Evolutionary conservation across 2,329 filamentous ascomycete genomes (phyloP).

Genomic region (Aspergillus jensenii): DNA sequence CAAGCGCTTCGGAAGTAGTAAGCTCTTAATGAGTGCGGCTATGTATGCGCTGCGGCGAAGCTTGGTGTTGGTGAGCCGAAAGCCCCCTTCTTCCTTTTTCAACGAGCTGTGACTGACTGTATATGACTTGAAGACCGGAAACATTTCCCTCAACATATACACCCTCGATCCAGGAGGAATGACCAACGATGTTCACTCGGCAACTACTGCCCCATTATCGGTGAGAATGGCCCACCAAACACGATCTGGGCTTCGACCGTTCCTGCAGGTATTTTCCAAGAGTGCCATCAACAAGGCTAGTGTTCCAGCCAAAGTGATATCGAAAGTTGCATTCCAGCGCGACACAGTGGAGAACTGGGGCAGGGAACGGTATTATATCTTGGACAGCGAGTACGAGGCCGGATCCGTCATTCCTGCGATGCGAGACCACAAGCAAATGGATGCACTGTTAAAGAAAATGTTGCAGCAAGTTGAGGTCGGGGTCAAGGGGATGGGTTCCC

Average conservation of each 20-base stretch:
- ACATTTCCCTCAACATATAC: slow-evolving; percentile 38
- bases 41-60: slow-evolving; percentile 40
- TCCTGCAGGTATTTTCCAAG: slow-evolving; percentile 36
- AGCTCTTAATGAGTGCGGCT: slow-evolving; percentile 33
- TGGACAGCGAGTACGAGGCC: slow-evolving; percentile 36
- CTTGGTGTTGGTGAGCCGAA: slow-evolving; percentile 31
- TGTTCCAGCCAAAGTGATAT: slow-evolving; percentile 36
- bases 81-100: background rate
- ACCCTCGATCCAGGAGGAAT: slow-evolving; percentile 36
- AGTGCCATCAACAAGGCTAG: slow-evolving; percentile 35
- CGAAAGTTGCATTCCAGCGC: slow-evolving; percentile 35
- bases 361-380: slow-evolving; percentile 35
- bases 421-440: slow-evolving; percentile 29
- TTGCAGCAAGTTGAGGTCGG: slow-evolving; percentile 31
- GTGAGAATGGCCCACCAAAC: slow-evolving; percentile 33
- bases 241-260: slow-evolving; percentile 32
- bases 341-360: slow-evolving; percentile 29
- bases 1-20: slow-evolving; percentile 36
- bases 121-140: slow-evolving; percentile 24
- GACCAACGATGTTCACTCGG: slow-evolving; percentile 25
- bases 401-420: slow-evolving; percentile 33
- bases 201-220: slow-evolving; percentile 27
- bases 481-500: slow-evolving; percentile 29
- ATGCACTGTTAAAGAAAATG: slow-evolving; percentile 28
- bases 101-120: slow-evolving; percentile 9